A percentile compares a stretch with the other conserved stretches of the same genome.
Evolutionary conservation across 2,329 filamentous ascomycete genomes (phyloP).

Genomic region (Ophiosphaerella korrae): DNA sequence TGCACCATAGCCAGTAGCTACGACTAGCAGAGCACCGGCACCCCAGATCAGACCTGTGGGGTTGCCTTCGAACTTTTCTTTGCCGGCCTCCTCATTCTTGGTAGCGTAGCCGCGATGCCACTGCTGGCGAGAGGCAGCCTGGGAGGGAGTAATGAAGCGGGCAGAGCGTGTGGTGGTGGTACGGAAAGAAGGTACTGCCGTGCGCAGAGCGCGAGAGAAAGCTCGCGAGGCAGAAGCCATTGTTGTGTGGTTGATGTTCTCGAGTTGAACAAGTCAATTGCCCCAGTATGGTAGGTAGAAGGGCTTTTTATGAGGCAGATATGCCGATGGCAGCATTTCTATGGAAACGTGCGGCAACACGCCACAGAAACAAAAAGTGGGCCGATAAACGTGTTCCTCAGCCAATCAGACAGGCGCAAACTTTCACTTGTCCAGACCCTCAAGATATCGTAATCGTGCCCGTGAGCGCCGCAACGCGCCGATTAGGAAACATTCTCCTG

Average conservation of each 20-base stretch:
- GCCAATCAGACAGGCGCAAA: conserved; percentile 22
- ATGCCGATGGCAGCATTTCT: conserved; percentile 24
- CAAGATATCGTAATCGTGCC: conserved; percentile 28
- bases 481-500: conserved; percentile 10
- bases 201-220: conserved; percentile 49
- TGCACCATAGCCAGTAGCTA: conserved; percentile 38
- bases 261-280: conserved; percentile 14
- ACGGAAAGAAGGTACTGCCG: conserved; percentile 54
- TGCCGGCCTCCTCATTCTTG: conserved; percentile 55
- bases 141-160: conserved; percentile 63
- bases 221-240: conserved; percentile 45
- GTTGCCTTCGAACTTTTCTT: conserved; percentile 55
- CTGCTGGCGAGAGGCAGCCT: conserved; percentile 74
- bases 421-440: conserved; percentile 20
- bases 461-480: conserved; percentile 8
- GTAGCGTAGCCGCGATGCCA: conserved; percentile 80
- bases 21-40: conserved; percentile 36
- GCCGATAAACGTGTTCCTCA: neutral
- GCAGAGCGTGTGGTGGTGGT: conserved; percentile 62
- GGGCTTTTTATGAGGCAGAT: conserved; percentile 17
- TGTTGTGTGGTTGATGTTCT: conserved; percentile 4
- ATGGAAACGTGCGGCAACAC: conserved; percentile 17
- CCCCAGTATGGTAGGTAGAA: neutral
- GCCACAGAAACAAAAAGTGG: conserved; percentile 8
- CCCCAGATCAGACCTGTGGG: conserved; percentile 47